Base-by-base conservation (phyloP, 2,329 filamentous ascomycete species). In the Fusarium incarnatum region DNA sequence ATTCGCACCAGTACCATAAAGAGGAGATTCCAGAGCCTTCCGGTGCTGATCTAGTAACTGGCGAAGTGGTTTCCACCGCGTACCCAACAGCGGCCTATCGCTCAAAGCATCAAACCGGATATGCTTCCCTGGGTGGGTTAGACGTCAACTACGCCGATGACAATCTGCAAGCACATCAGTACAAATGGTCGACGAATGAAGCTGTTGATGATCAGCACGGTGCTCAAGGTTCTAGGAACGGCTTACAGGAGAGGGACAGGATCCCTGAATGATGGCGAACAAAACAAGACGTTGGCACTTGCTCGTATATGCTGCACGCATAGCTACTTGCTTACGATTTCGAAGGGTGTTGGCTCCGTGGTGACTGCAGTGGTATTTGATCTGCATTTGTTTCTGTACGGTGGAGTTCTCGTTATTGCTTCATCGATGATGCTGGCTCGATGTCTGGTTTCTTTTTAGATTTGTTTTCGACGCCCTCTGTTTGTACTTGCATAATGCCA, bases 11-110 rank as follows among this genome's bases (percentile, higher is more conserved):
- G 40, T 34, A n/a, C 15, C 45, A 50, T 8, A 40, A 46, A n/a
- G 62, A 50, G 54, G 42, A 48, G 44, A 32, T 28, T 23, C n/a
- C 67, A 56, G 52, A 41, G 27, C 22, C 30, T 25, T 56, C 56
- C 18, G 22, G 40, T 42, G 37, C 30, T 40, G 62, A 25, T 44
- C 34, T 30, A 46, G 42, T 25, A n/a, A 13, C 53, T 50, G 27
- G 23, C 12, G 44, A 47, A 49, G 52, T 40, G 18, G 18, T 41
- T 58, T 7, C 37, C 12, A 20, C 22, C 27, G 22, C 23, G 25
- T 42, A 37, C 16, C 13, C 49, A 37, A 34, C 45, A 15, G 34
- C 42, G 10, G 32, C 30, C 45, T 52, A 45, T 22, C 40, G 37
- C 23, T 22, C 47, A 34, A 46, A 37, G 25, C 37, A 47, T 32